Evolutionary conservation across 352 stramenopile species (phyloP).

Genomic region (Phytophthora brassicae): DNA sequence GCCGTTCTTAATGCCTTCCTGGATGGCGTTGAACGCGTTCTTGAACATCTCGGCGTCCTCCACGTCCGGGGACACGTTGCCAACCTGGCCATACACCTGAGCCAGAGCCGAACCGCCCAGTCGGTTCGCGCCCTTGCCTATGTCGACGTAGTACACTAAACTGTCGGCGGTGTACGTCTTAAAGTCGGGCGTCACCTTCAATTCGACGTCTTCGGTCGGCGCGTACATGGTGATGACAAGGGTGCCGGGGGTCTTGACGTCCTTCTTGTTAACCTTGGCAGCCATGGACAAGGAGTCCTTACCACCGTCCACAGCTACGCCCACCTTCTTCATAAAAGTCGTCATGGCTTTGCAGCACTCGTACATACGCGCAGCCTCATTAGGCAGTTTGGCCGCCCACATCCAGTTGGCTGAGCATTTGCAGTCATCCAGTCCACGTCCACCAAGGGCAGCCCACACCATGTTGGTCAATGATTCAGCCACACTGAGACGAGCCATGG

Average conservation of each 20-base stretch:
- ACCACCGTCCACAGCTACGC: conserved; percentile 97
- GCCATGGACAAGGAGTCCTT: conserved; percentile 99
- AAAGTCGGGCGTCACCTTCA: conserved; percentile 97
- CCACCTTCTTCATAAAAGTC: conserved; percentile 94
- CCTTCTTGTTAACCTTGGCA: conserved; percentile 91
- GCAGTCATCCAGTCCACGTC: conserved; percentile 94
- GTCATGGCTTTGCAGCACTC: conserved; percentile 96
- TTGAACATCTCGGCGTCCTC: conserved; percentile 93
- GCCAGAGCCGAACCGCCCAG: conserved; percentile 96
- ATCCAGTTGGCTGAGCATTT: conserved; percentile 99
- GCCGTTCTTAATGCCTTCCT: conserved; percentile 90
- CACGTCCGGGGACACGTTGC: conserved; percentile 89
- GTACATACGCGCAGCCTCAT: conserved; percentile 99
- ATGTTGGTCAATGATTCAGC: conserved; percentile 99
- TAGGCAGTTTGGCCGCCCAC: conserved; percentile 98
- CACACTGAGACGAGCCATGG: conserved; percentile 97
- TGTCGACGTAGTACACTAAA: conserved; percentile 95
- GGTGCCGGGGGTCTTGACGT: conserved; percentile 98
- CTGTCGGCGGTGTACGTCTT: conserved; percentile 87
- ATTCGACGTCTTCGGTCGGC: conserved; percentile 95
- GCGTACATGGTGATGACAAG: conserved; percentile 98
- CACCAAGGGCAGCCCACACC: conserved; percentile 93
- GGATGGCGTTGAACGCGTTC: conserved; percentile 93
- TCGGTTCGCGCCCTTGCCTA: conserved; percentile 89
- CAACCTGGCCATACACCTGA: conserved; percentile 91